These are phyloP conservation scores for Hanseniaspora taiwanica DNA, from an alignment of 805 yeast species.

Conservation along the genomic window DNA sequence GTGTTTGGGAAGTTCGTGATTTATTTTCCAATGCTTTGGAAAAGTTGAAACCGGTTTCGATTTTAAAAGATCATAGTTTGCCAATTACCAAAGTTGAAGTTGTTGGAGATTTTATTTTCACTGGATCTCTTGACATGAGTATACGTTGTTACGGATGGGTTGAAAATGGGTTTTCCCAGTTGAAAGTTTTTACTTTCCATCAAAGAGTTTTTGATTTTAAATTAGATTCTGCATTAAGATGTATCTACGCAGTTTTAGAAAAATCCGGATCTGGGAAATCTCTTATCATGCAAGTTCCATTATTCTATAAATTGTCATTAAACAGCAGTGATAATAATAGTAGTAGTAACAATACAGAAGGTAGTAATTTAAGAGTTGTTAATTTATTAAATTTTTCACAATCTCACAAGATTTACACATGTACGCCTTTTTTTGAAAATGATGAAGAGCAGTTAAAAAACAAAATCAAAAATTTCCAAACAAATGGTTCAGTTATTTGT, in stretches of 20 bases:
- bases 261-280: conserved; percentile 34
- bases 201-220: conserved; percentile 42
- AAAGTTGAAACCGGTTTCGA: conserved; percentile 41
- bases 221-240: conserved; percentile 69
- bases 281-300: conserved; percentile 7
- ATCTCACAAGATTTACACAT: conserved; percentile 30
- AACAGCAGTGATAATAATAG: too few species aligned
- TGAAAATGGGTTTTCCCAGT: conserved; percentile 21
- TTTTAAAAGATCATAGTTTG: conserved; percentile 47
- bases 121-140: conserved; percentile 65
- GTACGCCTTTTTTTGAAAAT: conserved; percentile 32
- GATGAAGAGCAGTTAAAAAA: conserved; percentile 15
- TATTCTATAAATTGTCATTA: conserved; percentile 22
- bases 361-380: background rate
- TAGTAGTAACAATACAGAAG: too few species aligned
- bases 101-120: conserved; percentile 48
- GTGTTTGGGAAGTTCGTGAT: conserved; percentile 61
- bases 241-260: conserved; percentile 53
- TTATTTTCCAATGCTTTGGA: conserved; percentile 29
- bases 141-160: conserved; percentile 50
- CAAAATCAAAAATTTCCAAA: conserved; percentile 10
- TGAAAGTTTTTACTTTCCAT: conserved; percentile 63
- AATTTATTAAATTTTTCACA: conserved; percentile 38
- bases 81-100: conserved; percentile 37
- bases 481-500: conserved; percentile 17